These are phyloP conservation scores for Aciculoconidium aculeatum DNA, from an alignment of 805 yeast genomes.

Conservation along the genomic window DNA sequence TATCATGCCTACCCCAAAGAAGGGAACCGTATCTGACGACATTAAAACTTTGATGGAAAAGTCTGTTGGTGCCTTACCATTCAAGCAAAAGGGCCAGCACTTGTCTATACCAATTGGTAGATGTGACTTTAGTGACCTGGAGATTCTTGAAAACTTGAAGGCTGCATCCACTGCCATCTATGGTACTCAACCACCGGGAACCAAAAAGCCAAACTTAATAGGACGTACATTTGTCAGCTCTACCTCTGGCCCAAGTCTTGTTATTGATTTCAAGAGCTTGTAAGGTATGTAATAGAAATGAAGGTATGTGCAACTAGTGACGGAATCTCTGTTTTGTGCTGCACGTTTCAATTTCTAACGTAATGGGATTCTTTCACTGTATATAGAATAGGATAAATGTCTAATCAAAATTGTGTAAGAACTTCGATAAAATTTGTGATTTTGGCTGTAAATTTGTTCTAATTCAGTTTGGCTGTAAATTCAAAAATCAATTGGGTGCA, in stretches of 20 bases:
- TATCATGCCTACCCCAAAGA: conserved; percentile 80
- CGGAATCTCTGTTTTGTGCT: too few species aligned
- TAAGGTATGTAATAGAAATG: too few species aligned
- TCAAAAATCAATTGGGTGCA: too few species aligned
- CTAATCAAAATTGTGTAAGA: too few species aligned
- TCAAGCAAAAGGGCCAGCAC: conserved; percentile 63
- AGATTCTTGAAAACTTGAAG: conserved; percentile 63
- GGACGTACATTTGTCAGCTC: conserved; percentile 66
- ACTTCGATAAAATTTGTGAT: too few species aligned
- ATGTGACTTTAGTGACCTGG: conserved; percentile 70
- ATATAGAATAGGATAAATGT: too few species aligned
- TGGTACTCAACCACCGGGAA: conserved; percentile 48
- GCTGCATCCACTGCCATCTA: conserved; percentile 61
- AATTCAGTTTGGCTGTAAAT: too few species aligned
- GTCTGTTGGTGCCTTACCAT: conserved; percentile 65
- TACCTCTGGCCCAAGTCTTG: conserved; percentile 76
- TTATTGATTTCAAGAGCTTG: conserved; percentile 39
- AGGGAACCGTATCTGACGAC: conserved; percentile 79
- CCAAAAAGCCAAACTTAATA: conserved; percentile 61
- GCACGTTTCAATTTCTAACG: too few species aligned
- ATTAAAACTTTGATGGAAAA: conserved; percentile 46
- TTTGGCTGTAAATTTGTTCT: too few species aligned
- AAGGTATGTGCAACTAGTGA: too few species aligned
- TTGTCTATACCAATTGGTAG: conserved; percentile 70
- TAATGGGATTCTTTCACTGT: too few species aligned